A percentile compares a stretch with the other conserved stretches of the same genome.
These are phyloP conservation scores for Setomelanomma holmii DNA, from an alignment of 2,329 filamentous ascomycete genomes.

Conservation along the genomic window DNA sequence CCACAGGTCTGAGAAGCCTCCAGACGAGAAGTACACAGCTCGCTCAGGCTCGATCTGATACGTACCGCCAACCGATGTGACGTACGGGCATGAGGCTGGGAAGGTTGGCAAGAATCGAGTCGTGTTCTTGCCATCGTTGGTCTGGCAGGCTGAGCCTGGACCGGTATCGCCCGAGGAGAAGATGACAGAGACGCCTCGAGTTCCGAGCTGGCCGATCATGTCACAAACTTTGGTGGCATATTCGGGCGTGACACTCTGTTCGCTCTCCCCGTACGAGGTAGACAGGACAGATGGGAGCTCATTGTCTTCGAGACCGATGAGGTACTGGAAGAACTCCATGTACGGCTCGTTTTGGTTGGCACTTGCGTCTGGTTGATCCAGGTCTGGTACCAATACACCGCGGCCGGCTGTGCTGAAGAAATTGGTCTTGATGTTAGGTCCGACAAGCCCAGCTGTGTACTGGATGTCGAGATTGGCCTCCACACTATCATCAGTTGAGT, in stretches of 20 bases:
- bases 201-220: constrained; percentile 49
- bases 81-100: constrained; percentile 56
- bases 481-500: constrained; percentile 48
- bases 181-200: constrained; percentile 50
- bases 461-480: constrained; percentile 61
- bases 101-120: constrained; percentile 55
- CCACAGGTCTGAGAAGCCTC: constrained; percentile 56
- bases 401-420: constrained; percentile 59
- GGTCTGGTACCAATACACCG: constrained; percentile 55
- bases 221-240: constrained; percentile 50
- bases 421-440: constrained; percentile 51
- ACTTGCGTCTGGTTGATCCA: constrained; percentile 52
- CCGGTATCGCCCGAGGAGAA: constrained; percentile 51
- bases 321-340: constrained; percentile 49
- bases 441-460: constrained; percentile 55
- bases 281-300: constrained; percentile 48
- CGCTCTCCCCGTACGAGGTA: constrained; percentile 51
- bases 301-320: constrained; percentile 39
- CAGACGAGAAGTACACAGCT: constrained; percentile 51
- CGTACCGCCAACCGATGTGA: constrained; percentile 57
- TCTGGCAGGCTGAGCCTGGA: constrained; percentile 52
- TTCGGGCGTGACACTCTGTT: constrained; percentile 47
- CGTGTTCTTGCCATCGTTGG: constrained; percentile 55
- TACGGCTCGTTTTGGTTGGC: constrained; percentile 58
- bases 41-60: constrained; percentile 49